A percentile compares a stretch with the other conserved stretches of the same genome.
Conservation (phyloP, 345 rosid genomes). For the Aquilaria yunnanensis region DNA sequence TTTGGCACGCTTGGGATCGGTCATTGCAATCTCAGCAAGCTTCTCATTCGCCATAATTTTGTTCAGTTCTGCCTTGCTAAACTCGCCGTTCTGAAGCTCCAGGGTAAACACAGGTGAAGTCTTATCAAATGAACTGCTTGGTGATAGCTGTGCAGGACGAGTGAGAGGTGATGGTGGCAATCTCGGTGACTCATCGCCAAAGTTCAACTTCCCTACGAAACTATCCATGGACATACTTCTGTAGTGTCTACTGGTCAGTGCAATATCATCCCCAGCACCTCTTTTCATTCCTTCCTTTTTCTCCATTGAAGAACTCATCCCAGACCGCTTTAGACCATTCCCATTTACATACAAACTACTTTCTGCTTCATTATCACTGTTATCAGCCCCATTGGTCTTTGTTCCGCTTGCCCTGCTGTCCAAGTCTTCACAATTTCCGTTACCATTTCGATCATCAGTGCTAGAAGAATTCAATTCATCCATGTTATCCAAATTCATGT, state of each 20-base stretch:
- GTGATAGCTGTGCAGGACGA: constrained; percentile 65
- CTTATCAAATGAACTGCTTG: constrained; percentile 57
- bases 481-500: constrained; percentile 89
- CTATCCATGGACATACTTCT: constrained; percentile 97
- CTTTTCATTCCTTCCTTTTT: constrained; percentile 81
- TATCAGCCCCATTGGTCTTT: constrained; percentile 69
- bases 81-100: constrained; percentile 89
- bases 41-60: constrained; percentile 96
- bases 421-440: constrained; percentile 72
- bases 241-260: constrained; percentile 65
- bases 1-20: constrained; percentile 89
- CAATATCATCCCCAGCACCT: constrained; percentile 68
- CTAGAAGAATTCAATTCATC: constrained; percentile 76
- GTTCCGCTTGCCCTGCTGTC: constrained; percentile 92
- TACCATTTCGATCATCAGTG: constrained; percentile 61
- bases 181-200: constrained; percentile 71
- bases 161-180: constrained; percentile 75
- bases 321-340: constrained; percentile 28
- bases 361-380: constrained; percentile 89
- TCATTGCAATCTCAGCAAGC: constrained; percentile 82
- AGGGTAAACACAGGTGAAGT: constrained; percentile 57
- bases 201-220: constrained; percentile 72
- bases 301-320: constrained; percentile 35
- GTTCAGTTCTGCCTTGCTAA: constrained; percentile 76
- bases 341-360: constrained; percentile 76